Base-by-base conservation (phyloP, 2,329 filamentous ascomycete genomes). In the Fusarium denticulatum region DNA sequence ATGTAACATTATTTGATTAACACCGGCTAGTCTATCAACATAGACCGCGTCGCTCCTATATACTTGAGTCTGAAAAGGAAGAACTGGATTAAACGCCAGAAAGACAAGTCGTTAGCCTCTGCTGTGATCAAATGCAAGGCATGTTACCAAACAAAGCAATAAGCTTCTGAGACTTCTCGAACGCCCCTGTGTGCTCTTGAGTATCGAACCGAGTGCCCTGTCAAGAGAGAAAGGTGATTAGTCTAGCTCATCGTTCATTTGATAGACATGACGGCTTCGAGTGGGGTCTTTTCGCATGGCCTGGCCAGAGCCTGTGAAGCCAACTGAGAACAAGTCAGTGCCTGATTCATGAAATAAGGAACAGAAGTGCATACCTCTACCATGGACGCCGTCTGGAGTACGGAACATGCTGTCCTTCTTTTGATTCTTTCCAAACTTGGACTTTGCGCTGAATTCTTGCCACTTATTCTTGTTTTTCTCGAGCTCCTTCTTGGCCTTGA, bases 401-500 rank as follows among this genome's bases (percentile, higher is more conserved):
- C 95, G 91, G 82, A 98, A 98, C 95, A 98, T 98, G 87, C 94
- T 97, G 55, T 97, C 94, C 84, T 97, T 97, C 85, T 96, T 96
- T 46, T 85, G 83, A 9, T 84, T 75, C 81, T 92, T 92, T 73
- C 86, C 89, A 73, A 90, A 86, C 80, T 94, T 95, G 52, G 88
- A 89, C 82, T 97, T 97, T 79, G 88, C 87, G 74, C 91, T 93
- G 82, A 97, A 99, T 73, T 97, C 94, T 81, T 98, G 93, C 96
- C 96, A 99, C 81, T 96, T 97, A 79, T 85, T 93, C 86, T 97
- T 97, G 79, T 93, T 92, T 72, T 91, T 93, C 85, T 98, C 96
- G 30, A 98, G 88, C 80, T 97, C 94, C 82, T 95, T 96, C 70
- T 92, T 96, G 56, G 95, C 94, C 83, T 95, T 96, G 80, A 94